Evolutionary conservation across 2,329 filamentous ascomycete genomes (phyloP).

Genomic region (Talaromyces funiculosus): DNA sequence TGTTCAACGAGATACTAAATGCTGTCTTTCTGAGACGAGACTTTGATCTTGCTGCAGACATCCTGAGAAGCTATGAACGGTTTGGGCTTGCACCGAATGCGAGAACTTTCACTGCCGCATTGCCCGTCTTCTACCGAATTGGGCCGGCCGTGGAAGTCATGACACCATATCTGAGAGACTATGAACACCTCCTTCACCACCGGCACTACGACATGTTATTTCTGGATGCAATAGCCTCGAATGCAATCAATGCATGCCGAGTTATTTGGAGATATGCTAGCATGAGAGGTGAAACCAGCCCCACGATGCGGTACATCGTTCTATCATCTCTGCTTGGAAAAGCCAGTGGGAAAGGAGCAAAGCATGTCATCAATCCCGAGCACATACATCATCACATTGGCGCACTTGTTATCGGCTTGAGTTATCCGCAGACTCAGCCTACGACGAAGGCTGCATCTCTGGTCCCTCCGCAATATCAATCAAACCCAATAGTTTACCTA

Average conservation of each 20-base stretch:
- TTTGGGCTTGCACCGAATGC: conserved; percentile 24
- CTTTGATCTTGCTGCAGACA: conserved; percentile 21
- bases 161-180: not conserved
- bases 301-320: conserved; percentile 30
- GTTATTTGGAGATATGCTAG: conserved; percentile 47
- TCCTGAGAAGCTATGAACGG: conserved; percentile 29
- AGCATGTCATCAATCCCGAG: conserved; percentile 13
- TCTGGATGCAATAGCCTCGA: conserved; percentile 33
- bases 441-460: conserved; percentile 13
- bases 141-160: conserved; percentile 18
- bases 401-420: conserved; percentile 31
- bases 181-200: conserved; percentile 19
- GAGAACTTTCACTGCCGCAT: conserved; percentile 25
- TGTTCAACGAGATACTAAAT: conserved; percentile 36
- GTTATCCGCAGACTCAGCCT: conserved; percentile 16
- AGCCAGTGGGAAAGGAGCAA: conserved; percentile 2
- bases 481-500: conserved; percentile 25
- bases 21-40: conserved; percentile 24
- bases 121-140: conserved; percentile 25
- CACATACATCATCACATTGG: conserved; percentile 25
- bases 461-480: conserved; percentile 23
- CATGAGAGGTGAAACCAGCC: conserved; percentile 29
- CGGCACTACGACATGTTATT: conserved; percentile 37
- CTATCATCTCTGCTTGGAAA: conserved; percentile 27
- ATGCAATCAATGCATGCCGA: conserved; percentile 38